Base-by-base conservation (phyloP, 495 filamentous ascomycete genomes). In the Aspergillus bertholletiae region DNA sequence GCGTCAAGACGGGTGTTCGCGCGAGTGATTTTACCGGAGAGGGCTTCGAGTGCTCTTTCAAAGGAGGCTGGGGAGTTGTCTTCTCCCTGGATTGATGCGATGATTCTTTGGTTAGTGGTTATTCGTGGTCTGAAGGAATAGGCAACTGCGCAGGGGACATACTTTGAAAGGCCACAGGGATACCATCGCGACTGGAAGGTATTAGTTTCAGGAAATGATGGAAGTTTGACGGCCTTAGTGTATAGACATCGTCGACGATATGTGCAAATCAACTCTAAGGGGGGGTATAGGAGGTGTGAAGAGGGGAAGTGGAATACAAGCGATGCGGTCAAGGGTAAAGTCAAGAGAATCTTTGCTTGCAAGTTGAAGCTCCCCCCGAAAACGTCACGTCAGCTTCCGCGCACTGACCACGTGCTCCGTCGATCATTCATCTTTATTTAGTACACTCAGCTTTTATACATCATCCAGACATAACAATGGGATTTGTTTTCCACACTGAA, bases 51-150 rank as follows among this genome's bases (percentile, higher is more conserved):
- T 0, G 87, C 82, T 73, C 91, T 96, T 70, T 98, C 94, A 62
- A 97, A 98, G 5, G 85, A 88, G 35, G 92, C 93, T 2, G 93
- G 88, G 59, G 92, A 96, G 67, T 82, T 87, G 62, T 89, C 84
- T 55, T 90, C 82, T 71, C 87, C 84, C 90, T 95, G 61, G n/a
- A n/a, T 20, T 15, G 52, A 20, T 15, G 37, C 32, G 48, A 53
- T 15, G 54, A 50, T 51, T 24, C 49, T 39, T 40, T 24, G 24
- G 15, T 58, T 13, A 26, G 7, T 20, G 47, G 3, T 23, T 41
- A 34, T 22, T 30, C 22, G 20, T 18, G 15, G 9, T 18, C 15
- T 32, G 9, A 12, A 28, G 15, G 28, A 53, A 26, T 12, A 40
- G 21, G 5, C 7, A 30, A 18, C 11, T 27, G 12, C 8, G 15